These are phyloP conservation scores for Corinectria fuckeliana DNA, from an alignment of 2,329 filamentous ascomycete species.

Conservation along the genomic window DNA sequence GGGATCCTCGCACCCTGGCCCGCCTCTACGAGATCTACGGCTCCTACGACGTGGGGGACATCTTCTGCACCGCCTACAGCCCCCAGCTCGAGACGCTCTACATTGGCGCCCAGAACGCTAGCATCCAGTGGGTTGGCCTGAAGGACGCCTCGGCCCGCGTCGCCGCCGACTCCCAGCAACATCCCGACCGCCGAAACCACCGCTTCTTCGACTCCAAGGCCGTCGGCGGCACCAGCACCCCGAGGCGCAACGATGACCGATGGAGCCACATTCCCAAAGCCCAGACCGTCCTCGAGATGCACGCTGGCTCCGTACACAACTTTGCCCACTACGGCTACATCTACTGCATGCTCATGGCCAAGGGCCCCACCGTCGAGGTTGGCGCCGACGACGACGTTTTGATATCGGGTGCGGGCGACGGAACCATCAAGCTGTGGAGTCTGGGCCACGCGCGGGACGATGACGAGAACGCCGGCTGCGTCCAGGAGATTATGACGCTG, in stretches of 20 bases:
- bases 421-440: constrained; percentile 92
- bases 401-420: constrained; percentile 91
- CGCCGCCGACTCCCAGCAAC: constrained; percentile 67
- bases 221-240: constrained; percentile 80
- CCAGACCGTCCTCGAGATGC: constrained; percentile 75
- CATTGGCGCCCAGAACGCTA: constrained; percentile 91
- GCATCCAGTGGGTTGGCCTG: constrained; percentile 90
- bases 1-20: constrained; percentile 78
- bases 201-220: constrained; percentile 93
- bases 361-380: constrained; percentile 69
- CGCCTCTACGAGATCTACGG: constrained; percentile 91
- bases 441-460: constrained; percentile 53
- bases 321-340: constrained; percentile 97
- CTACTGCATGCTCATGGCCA: constrained; percentile 91
- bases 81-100: constrained; percentile 81
- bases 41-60: constrained; percentile 90
- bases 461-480: constrained; percentile 60
- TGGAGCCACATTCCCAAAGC: constrained; percentile 61
- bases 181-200: constrained; percentile 79
- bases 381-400: constrained; percentile 80
- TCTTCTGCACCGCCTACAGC: constrained; percentile 95
- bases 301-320: constrained; percentile 78
- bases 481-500: constrained; percentile 72
- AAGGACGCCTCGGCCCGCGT: constrained; percentile 67
- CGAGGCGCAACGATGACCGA: constrained; percentile 69